Conservation (phyloP, 306 rosid species). For the Echinosophora koreensis region DNA sequence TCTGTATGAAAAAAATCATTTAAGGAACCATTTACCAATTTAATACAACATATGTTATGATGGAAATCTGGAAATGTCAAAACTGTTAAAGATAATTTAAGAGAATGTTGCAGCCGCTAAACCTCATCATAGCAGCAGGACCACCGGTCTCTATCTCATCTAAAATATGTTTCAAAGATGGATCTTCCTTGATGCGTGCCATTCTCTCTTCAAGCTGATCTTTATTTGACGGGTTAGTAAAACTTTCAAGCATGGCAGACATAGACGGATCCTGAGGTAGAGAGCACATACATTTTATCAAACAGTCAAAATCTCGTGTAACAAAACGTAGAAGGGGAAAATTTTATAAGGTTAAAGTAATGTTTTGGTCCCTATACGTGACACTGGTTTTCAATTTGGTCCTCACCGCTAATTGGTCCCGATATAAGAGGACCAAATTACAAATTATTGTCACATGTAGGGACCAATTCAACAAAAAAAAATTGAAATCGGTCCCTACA, state of each 20-base stretch:
- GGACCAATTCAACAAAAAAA: too few relatives aligned
- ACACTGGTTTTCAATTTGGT: too few relatives aligned
- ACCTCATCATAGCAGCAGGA: slow-evolving; percentile 99
- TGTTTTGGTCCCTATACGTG: too few relatives aligned
- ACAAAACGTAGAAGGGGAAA: slow-evolving; percentile 23
- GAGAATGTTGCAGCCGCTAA: slow-evolving; percentile 18
- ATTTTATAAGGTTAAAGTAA: too few relatives aligned
- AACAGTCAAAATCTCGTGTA: slow-evolving; percentile 18
- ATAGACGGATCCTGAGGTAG: slow-evolving; percentile 90
- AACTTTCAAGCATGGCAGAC: slow-evolving; percentile 86
- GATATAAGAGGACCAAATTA: too few relatives aligned
- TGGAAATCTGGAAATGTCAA: slow-evolving; percentile 10
- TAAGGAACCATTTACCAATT: slow-evolving; percentile 37
- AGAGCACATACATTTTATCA: slow-evolving; percentile 34
- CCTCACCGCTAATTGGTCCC: too few relatives aligned
- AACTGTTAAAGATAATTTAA: slow-evolving; percentile 24
- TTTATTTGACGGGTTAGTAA: slow-evolving; percentile 79
- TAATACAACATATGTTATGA: slow-evolving; percentile 10
- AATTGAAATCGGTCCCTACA: too few relatives aligned
- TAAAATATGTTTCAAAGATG: slow-evolving; percentile 93
- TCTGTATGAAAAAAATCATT: slow-evolving; percentile 53
- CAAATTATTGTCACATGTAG: too few relatives aligned
- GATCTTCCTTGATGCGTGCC: slow-evolving; percentile 95
- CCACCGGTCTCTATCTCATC: slow-evolving; percentile 98
- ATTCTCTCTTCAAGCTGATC: slow-evolving; percentile 97